Base-by-base conservation (phyloP, 139 green algal species). In the Medakamo hakoo region DNA sequence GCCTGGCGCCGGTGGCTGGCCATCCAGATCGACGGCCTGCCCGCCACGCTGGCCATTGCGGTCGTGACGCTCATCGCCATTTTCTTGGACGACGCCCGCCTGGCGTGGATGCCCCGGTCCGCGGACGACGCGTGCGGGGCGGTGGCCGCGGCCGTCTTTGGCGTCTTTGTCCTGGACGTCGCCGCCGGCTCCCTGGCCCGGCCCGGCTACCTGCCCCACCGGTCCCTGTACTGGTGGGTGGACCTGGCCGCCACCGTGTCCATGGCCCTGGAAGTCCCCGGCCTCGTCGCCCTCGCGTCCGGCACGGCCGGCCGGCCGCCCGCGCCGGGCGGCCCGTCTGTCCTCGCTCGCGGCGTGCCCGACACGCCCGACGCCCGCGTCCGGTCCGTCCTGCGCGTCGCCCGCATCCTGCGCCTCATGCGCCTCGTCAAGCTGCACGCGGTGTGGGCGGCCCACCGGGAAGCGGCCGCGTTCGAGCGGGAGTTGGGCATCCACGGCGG, bases 201-300 rank as follows among this genome's bases (percentile, higher is more conserved):
- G 18, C 68, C 68, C 19, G 58, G 58, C 18, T 97, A 93, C 78
- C 28, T 88, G 23, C 76, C 21, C 49, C 27, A 32, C 40, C 31
- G 60, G 29, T 66, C 81, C 27, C 92, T 96, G 62, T 97, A 93
- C 72, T 96, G 93, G 63, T 93, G 75, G 78, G 77, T 96, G 14
- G 90, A 97, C 71, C 55, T 83, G 14, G 70, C 93, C 0, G 84
- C 82, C 1, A 85, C 78, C 0, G 29, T 78, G 57, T 88, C 76
- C 20, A 75, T 97, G 31, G 58, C 88, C 1, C 67, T 84, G 55
- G 83, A 88, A 68, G 83, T 92, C 30, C 81, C 79, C 19, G 60
- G 56, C n/a, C 65, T 88, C 60, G 69, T 73, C 27, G 59, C 60
- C 29, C 52, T 75, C 4, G 27, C 71, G 14, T 52, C 57, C 52